Conservation (phyloP, 768 basidiomycete species). For the Antrodiella citrinella region DNA sequence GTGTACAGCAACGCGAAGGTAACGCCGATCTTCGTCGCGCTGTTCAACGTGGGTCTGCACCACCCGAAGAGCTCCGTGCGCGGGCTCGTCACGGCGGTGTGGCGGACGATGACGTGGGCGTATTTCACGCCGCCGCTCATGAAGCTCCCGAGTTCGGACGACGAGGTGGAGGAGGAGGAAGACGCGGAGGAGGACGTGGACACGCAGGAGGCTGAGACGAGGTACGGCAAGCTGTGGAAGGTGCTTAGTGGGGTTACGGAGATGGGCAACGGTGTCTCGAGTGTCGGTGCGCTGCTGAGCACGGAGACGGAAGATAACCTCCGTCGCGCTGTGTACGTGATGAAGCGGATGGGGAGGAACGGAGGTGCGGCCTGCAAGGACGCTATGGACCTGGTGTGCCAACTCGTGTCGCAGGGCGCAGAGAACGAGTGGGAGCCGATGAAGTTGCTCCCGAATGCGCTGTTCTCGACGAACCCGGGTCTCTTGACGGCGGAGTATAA, state of each 20-base stretch:
- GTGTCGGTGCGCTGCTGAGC: constrained; percentile 46
- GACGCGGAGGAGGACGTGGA: constrained; percentile 15
- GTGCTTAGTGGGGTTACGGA: constrained; percentile 45
- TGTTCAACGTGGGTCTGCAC: constrained; percentile 48
- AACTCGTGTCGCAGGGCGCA: constrained; percentile 5
- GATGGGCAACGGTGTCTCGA: constrained; percentile 49
- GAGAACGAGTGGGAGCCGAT: constrained; percentile 34
- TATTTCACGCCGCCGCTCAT: constrained; percentile 48
- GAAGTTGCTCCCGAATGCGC: constrained; percentile 40
- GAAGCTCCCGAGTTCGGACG: constrained; percentile 11
- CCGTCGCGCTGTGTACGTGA: constrained; percentile 37
- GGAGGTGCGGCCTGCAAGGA: constrained; percentile 44
- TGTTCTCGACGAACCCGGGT: constrained; percentile 53
- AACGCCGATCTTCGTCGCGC: constrained; percentile 37
- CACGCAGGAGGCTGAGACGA: constrained; percentile 19
- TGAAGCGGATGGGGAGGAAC: constrained; percentile 50
- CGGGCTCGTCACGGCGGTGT: constrained; percentile 50
- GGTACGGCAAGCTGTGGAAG: constrained; percentile 43
- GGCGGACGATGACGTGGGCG: constrained; percentile 60
- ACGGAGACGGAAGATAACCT: constrained; percentile 30
- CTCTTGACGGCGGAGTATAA: constrained; percentile 46
- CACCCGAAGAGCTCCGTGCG: constrained; percentile 61
- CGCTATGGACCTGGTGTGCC: constrained; percentile 42
- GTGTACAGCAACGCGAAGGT: constrained; percentile 38
- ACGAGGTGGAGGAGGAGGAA: constrained; percentile 22